phyloP scores from a whole-genome alignment of 129 eudicot genomes.

The Glebionis coronaria region DNA sequence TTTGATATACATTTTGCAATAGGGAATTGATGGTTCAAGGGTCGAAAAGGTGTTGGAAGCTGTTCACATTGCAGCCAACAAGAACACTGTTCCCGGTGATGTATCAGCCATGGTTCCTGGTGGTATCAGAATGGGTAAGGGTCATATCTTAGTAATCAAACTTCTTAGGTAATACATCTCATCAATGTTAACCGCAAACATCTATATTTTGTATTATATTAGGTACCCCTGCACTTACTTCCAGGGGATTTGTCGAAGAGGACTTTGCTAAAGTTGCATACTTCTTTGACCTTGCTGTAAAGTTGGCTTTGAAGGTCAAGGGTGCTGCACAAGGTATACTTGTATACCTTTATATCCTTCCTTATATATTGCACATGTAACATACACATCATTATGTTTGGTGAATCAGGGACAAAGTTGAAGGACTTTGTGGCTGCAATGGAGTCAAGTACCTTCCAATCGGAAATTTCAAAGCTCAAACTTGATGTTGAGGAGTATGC shows the following conservation, averaged over 20 bases:
- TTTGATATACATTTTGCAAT: slow-evolving; percentile 15
- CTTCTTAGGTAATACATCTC: background rate
- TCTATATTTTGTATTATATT: slow-evolving; percentile 3
- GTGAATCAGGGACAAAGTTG: slow-evolving; percentile 75
- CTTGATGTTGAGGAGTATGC: slow-evolving; percentile 92
- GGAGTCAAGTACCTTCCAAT: slow-evolving; percentile 51
- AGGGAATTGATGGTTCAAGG: slow-evolving; percentile 98
- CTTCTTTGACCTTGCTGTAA: no score
- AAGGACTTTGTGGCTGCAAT: slow-evolving; percentile 90
- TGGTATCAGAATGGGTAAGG: slow-evolving; percentile 95
- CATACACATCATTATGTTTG: background rate
- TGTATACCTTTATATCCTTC: background rate
- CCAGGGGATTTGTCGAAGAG: no score
- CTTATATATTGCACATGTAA: no score
- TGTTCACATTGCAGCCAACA: slow-evolving; percentile 97
- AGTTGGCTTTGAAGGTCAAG: slow-evolving; percentile 78
- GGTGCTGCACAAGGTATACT: slow-evolving; percentile 67
- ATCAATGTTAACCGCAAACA: no score
- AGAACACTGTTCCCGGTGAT: slow-evolving; percentile 97
- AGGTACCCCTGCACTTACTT: slow-evolving; percentile 99
- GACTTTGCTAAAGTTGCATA: no score
- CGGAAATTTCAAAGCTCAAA: slow-evolving; percentile 86
- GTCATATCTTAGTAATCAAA: background rate
- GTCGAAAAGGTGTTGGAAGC: slow-evolving; percentile 98
- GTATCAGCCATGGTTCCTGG: slow-evolving; percentile 99